Base-by-base conservation (phyloP, 2,329 filamentous ascomycete genomes). In the Exophiala spinifera region DNA sequence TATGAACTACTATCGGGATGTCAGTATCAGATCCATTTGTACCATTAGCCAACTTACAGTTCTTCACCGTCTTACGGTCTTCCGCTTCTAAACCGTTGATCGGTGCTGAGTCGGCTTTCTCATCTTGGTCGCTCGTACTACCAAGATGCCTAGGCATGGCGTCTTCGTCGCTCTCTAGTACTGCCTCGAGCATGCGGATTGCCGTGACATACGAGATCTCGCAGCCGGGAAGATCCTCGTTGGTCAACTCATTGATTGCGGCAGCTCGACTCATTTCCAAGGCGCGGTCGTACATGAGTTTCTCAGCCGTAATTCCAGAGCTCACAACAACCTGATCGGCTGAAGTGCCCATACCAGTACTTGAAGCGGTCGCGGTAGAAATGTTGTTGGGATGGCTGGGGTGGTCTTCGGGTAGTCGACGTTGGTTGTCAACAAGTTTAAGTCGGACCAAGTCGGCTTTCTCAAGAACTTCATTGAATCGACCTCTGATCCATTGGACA, bases 381-480 rank as follows among this genome's bases (percentile, higher is more conserved):
- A 89, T 85, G 64, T 95, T 96, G 64, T 77, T 85, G 0, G 91
- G 91, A 66, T 97, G 90, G 63, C 85, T 87, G 1, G 91, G 87
- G 64, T 99, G 92, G 63, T 94, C 88, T 45, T 84, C 78, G 0
- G 94, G 91, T 3, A 99, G 78, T 63, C 85, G 82, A 68, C 85
- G 87, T 70, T 99, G 94, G 3, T 88, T 90, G 59, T 95, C 89
- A 42, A 90, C 78, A 46, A 99, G 79, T 69, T 91, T 95, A 44
- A 91, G 78, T 44, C 90, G 88, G n/a, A 96, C 91, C 61, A 96
- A 81, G 66, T 97, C 92, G 1, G 91, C 91, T 75, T 99, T 99
- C 72, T 96, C 91, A 57, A 97, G 76, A 36, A 95, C 94, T 69
- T 97, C 94, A 67, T 99, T 99, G 79, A 99, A 99, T 4, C 92